These are phyloP conservation scores for Candida palmyrensis DNA, from an alignment of 805 yeast species.

Conservation along the genomic window DNA sequence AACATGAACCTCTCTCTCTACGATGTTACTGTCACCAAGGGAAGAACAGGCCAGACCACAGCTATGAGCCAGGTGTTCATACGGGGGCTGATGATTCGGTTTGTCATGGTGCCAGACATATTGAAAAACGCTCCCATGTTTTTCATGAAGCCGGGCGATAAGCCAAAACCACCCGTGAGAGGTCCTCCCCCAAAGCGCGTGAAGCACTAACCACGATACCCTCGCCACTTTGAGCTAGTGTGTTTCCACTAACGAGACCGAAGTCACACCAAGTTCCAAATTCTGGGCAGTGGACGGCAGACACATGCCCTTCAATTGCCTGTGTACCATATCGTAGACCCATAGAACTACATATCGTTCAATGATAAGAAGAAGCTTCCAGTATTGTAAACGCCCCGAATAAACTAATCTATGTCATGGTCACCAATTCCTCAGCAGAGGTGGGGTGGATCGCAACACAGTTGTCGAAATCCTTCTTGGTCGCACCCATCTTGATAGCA, in stretches of 20 bases:
- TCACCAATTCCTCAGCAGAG: constrained; percentile 95
- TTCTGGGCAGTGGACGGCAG: too few species aligned
- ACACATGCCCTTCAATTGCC: too few species aligned
- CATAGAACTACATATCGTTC: too few species aligned
- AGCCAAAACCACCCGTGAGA: constrained; percentile 69
- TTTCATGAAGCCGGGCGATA: constrained; percentile 49
- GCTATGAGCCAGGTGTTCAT: constrained; percentile 82
- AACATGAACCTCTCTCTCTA: constrained; percentile 87
- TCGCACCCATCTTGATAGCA: constrained; percentile 98
- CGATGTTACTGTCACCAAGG: constrained; percentile 74
- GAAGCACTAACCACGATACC: constrained; percentile 1
- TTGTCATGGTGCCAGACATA: constrained; percentile 84
- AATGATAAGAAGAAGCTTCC: too few species aligned
- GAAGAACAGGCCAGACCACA: constrained; percentile 63
- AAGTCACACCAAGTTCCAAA: too few species aligned
- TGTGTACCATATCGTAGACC: too few species aligned
- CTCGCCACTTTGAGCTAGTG: not conserved
- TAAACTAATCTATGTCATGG: constrained; percentile 52
- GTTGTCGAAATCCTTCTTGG: constrained; percentile 89
- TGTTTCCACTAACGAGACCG: not conserved
- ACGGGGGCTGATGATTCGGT: constrained; percentile 85
- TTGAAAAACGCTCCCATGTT: constrained; percentile 87
- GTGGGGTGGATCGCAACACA: constrained; percentile 99
- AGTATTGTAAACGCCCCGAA: too few species aligned
- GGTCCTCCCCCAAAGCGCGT: constrained; percentile 46